These are phyloP conservation scores for Flaveria bidentis DNA, from an alignment of 129 eudicot genomes.

Conservation along the genomic window DNA sequence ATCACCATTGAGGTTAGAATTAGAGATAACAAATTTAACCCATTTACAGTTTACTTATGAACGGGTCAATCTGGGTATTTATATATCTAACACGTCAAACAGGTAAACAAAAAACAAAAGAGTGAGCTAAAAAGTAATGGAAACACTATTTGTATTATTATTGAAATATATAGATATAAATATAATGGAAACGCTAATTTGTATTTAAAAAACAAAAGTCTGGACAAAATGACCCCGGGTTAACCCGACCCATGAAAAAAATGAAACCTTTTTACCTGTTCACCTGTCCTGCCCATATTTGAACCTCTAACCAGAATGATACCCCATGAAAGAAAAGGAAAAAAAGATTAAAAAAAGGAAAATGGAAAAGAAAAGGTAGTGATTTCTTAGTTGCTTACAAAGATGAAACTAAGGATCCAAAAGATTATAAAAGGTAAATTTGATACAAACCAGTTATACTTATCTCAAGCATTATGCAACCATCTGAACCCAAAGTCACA, in stretches of 20 bases:
- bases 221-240: neutral
- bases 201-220: neutral
- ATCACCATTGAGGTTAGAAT: neutral
- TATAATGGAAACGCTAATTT: neutral
- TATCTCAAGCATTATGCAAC: conserved; percentile 93
- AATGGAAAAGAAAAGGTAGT: neutral
- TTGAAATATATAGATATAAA: neutral
- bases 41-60: neutral
- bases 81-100: neutral
- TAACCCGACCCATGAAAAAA: neutral
- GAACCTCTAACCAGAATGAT: neutral
- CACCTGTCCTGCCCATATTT: neutral
- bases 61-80: neutral
- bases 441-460: conserved; percentile 48
- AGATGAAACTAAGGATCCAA: neutral
- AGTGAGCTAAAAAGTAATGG: neutral
- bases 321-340: conserved; percentile 1
- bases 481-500: conserved; percentile 88
- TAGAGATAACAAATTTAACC: neutral
- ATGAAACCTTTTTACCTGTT: neutral
- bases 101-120: neutral
- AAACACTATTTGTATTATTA: neutral
- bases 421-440: conserved; percentile 4
- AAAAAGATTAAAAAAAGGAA: neutral
- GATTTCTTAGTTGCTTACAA: neutral